Conservation (phyloP, 2,329 filamentous ascomycete species). For the Xylaria sp. region DNA sequence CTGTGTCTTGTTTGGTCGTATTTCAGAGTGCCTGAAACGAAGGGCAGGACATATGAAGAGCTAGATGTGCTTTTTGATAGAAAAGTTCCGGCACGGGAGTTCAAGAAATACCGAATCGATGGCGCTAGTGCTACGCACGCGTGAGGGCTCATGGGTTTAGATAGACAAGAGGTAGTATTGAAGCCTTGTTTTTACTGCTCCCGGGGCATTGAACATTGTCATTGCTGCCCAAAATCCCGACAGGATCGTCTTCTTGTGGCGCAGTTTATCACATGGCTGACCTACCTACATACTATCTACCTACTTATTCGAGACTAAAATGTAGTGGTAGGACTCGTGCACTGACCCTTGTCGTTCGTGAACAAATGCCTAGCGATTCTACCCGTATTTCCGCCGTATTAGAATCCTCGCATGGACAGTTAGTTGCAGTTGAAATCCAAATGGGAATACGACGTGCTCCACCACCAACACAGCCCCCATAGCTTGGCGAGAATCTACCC, state of each 20-base stretch:
- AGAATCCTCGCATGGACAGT: neutral
- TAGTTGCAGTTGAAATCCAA: constrained; percentile 28
- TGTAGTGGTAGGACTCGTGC: neutral
- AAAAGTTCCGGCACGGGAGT: constrained; percentile 48
- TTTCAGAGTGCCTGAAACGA: constrained; percentile 50
- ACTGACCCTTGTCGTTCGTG: constrained; percentile 8
- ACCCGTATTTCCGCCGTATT: constrained; percentile 11
- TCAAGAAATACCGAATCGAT: constrained; percentile 48
- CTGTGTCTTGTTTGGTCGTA: constrained; percentile 54
- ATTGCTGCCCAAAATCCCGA: constrained; percentile 26
- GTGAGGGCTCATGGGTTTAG: constrained; percentile 12
- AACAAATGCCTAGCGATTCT: constrained; percentile 3
- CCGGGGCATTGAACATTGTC: neutral
- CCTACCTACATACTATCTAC: neutral
- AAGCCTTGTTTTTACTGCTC: neutral
- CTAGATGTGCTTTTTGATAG: constrained; percentile 50
- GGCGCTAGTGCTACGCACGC: constrained; percentile 29
- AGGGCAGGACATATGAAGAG: constrained; percentile 50
- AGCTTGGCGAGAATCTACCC: constrained; percentile 18
- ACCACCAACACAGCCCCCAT: constrained; percentile 25
- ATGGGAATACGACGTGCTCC: constrained; percentile 19
- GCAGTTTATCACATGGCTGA: constrained; percentile 19
- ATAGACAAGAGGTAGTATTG: neutral
- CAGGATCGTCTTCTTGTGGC: constrained; percentile 22
- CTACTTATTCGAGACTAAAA: neutral